These are phyloP conservation scores for Symbiotaphrina buchneri DNA, from an alignment of 495 filamentous ascomycete genomes.

Conservation along the genomic window DNA sequence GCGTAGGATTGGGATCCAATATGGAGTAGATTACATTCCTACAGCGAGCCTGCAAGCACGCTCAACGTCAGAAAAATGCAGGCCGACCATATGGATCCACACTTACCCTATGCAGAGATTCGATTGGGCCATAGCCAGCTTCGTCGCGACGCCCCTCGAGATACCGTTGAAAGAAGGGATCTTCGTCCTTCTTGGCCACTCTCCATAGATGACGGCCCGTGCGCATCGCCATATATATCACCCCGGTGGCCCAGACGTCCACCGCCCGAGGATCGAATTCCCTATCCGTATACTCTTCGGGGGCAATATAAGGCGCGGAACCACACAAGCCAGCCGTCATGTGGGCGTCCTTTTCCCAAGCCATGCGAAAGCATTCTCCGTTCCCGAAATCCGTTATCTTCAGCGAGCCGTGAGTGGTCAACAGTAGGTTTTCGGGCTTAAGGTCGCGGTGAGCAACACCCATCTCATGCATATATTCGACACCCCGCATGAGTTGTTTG, in stretches of 20 bases:
- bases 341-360: constrained; percentile 93
- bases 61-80: constrained; percentile 1
- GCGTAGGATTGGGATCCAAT: constrained; percentile 77
- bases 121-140: constrained; percentile 88
- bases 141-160: constrained; percentile 80
- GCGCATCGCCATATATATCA: constrained; percentile 99
- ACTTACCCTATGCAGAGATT: constrained; percentile 84
- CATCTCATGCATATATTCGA: constrained; percentile 99
- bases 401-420: constrained; percentile 81
- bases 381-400: constrained; percentile 99
- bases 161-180: constrained; percentile 91
- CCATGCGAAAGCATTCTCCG: constrained; percentile 98
- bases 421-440: constrained; percentile 81
- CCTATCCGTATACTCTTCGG: constrained; percentile 82
- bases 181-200: constrained; percentile 84
- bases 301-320: constrained; percentile 91
- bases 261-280: constrained; percentile 96
- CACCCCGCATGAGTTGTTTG: constrained; percentile 97
- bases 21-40: constrained; percentile 98
- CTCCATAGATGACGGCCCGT: constrained; percentile 92
- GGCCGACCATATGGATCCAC: not conserved
- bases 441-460: constrained; percentile 93
- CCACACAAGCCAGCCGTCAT: constrained; percentile 96
- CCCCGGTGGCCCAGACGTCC: constrained; percentile 92
- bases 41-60: constrained; percentile 54